phyloP scores from a whole-genome alignment of 257 asterid genomes.

The Solanum chilense region DNA sequence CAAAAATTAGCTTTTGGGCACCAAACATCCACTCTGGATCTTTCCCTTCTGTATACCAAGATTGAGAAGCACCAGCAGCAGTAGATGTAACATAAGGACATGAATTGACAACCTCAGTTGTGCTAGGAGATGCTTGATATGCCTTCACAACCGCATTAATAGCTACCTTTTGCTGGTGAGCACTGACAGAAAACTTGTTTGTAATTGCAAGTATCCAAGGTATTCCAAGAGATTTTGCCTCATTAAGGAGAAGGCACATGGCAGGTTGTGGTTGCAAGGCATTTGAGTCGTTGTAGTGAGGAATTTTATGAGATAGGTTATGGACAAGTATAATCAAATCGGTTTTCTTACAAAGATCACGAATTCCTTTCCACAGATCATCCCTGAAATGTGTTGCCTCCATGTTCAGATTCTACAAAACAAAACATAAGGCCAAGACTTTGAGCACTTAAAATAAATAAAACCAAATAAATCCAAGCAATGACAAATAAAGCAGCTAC shows the following conservation, averaged over 20 bases:
- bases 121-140: conserved; percentile 70
- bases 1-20: conserved; percentile 33
- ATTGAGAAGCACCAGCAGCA: conserved; percentile 38
- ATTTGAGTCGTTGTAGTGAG: conserved; percentile 42
- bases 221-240: conserved; percentile 84
- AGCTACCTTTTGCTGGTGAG: conserved; percentile 81
- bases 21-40: conserved; percentile 26
- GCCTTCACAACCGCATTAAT: conserved; percentile 66
- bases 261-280: conserved; percentile 58
- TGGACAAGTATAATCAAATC: conserved; percentile 93
- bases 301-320: conserved; percentile 90
- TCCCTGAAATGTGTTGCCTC: conserved; percentile 92
- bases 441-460: not conserved
- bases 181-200: conserved; percentile 92
- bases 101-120: conserved; percentile 69
- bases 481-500: not conserved
- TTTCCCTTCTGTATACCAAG: conserved; percentile 45
- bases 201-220: conserved; percentile 96
- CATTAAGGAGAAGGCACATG: conserved; percentile 64
- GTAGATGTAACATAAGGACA: conserved; percentile 85
- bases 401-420: conserved; percentile 57
- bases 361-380: conserved; percentile 93
- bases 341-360: conserved; percentile 77
- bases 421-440: not conserved
- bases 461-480: not conserved